phyloP scores from a whole-genome alignment of 2,329 filamentous ascomycete species.

The Colletotrichum phormii region DNA sequence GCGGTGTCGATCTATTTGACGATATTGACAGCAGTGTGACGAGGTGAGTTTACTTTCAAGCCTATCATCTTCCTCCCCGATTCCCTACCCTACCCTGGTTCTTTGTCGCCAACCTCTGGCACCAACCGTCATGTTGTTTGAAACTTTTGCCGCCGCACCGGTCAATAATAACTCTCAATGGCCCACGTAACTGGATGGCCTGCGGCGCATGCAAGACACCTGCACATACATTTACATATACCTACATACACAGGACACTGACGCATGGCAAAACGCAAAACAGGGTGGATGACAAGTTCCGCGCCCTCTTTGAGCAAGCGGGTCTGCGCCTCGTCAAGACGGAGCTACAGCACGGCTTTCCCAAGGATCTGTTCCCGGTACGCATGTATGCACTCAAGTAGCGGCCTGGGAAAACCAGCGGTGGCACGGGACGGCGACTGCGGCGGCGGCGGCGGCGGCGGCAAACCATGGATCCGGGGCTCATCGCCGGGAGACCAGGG shows the following conservation, averaged over 20 bases:
- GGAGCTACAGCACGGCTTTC: constrained; percentile 80
- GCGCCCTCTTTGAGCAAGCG: constrained; percentile 74
- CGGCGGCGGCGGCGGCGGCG: constrained; percentile 21
- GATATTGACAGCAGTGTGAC: constrained; percentile 37
- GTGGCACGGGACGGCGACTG: constrained; percentile 20
- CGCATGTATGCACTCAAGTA: constrained; percentile 79
- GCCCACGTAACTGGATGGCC: constrained; percentile 13
- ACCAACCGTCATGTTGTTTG: constrained; percentile 15
- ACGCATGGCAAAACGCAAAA: constrained; percentile 26
- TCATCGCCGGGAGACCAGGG: constrained; percentile 15
- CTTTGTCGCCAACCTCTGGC: constrained; percentile 7
- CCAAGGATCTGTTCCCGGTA: constrained; percentile 77
- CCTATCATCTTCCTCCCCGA: background rate
- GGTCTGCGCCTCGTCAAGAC: constrained; percentile 75
- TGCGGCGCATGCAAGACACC: constrained; percentile 31
- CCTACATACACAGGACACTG: background rate
- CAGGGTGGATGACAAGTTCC: constrained; percentile 79
- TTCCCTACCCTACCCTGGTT: background rate
- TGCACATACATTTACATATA: constrained; percentile 12
- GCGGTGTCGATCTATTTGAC: constrained; percentile 68
- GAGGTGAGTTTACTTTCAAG: constrained; percentile 17
- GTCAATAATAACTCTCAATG: constrained; percentile 5
- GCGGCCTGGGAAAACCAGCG: constrained; percentile 9
- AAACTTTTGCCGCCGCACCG: constrained; percentile 15
- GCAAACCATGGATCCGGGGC: constrained; percentile 33